A percentile compares a stretch with the other conserved stretches of the same genome.
phyloP scores from a whole-genome alignment of 2,329 filamentous ascomycete genomes.

The Microcyclosporella mali region DNA sequence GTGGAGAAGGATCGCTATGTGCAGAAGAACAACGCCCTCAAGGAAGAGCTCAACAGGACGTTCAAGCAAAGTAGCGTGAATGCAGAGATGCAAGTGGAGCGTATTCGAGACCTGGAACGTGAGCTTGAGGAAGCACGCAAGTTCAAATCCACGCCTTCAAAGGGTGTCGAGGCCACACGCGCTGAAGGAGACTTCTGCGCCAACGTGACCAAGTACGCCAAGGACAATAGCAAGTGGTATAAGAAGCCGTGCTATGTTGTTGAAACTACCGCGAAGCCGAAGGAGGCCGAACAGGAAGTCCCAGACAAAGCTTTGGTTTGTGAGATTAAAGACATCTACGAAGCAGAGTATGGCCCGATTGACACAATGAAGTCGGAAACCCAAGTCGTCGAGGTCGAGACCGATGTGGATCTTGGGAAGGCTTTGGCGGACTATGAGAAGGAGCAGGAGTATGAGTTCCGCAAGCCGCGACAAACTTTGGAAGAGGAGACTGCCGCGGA shows the following conservation, averaged over 20 bases:
- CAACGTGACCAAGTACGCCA: constrained; percentile 32
- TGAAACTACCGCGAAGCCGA: constrained; percentile 1
- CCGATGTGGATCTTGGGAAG: constrained; percentile 19
- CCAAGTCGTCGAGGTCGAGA: constrained; percentile 19
- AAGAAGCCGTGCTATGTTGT: constrained; percentile 25
- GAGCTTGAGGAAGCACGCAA: constrained; percentile 14
- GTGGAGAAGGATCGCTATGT: constrained; percentile 16
- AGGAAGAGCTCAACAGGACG: constrained; percentile 18
- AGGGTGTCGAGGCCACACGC: constrained; percentile 16
- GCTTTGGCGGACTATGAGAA: constrained; percentile 25
- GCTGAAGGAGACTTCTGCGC: constrained; percentile 35
- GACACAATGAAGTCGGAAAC: constrained; percentile 11
- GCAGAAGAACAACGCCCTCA: constrained; percentile 18
- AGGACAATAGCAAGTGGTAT: constrained; percentile 32
- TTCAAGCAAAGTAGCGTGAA: constrained; percentile 22
- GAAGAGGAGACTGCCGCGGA: constrained; percentile 21
- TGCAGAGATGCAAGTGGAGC: constrained; percentile 17
- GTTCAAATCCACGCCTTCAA: constrained; percentile 4
- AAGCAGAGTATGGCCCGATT: constrained; percentile 38
- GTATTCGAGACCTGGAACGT: constrained; percentile 17
- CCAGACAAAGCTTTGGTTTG: constrained; percentile 31
- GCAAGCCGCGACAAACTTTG: constrained; percentile 14
- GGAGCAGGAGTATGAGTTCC: constrained; percentile 14
- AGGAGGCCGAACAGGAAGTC: constrained; percentile 22
- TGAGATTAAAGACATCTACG: constrained; percentile 39